Base-by-base conservation (phyloP, 768 basidiomycete genomes). In the Lentinula lateritia region DNA sequence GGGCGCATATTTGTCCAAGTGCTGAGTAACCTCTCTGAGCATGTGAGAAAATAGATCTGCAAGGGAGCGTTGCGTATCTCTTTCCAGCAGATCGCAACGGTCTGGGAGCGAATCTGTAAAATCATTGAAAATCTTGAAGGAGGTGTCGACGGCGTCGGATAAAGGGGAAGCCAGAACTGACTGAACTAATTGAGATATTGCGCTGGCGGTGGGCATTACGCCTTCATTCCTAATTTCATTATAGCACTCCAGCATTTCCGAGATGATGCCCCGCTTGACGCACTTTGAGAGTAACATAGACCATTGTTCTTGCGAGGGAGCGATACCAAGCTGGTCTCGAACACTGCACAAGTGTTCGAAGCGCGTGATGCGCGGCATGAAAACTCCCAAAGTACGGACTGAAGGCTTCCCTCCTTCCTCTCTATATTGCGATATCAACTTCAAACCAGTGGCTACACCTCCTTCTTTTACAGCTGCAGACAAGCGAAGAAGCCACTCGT, bases 21-120 rank as follows among this genome's bases (percentile, higher is more conserved):
- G 79, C 3, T 77, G 72, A 52, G 76, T 70, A 50, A 86, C 70
- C 8, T 79, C 80, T 6, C 80, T 80, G 13, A 87, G 72, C 36
- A 88, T 73, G 13, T 73, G 75, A 10, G 83, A 78, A 66, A 85
- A 91, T 46, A 89, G 78, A 45, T 77, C 74, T 18, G 76, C 70
- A 63, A 84, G 81, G 1, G 83, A 83, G 0, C 58, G 58, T n/a
- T 48, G 48, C 45, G 28, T 48, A n/a, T 59, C 58, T 20, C 43
- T 32, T n/a, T 15, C 32, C 3, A 50, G 58, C 12, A 41, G n/a
- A 50, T 46, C 58, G 41, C 58, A 59, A 35, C 16, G 32, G 18
- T 50, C 35, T 7, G 58, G 58, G 7, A 59, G 58, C 6, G 43
- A 18, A 36, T 15, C 67, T 5, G 74, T 71, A 34, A 86, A 74